Evolutionary conservation across 176 grass and related monocot species (phyloP).

Genomic region (Musa schizocarpa): DNA sequence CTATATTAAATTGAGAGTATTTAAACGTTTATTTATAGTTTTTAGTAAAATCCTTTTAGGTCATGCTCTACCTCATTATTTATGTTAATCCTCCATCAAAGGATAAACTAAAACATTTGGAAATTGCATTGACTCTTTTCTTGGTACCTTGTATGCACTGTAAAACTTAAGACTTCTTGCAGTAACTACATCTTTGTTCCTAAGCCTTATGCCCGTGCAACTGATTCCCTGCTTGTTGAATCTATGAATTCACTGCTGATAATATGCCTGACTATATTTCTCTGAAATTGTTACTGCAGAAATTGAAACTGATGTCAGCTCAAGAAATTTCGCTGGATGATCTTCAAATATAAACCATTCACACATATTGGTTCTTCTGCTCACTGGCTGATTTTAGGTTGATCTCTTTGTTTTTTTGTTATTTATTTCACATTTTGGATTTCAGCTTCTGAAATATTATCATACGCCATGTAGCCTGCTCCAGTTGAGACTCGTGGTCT

Average conservation of each 20-base stretch:
- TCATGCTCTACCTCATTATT: too few species aligned
- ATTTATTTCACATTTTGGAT: background rate
- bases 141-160: background rate
- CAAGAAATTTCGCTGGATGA: constrained; percentile 70
- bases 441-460: background rate
- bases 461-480: background rate
- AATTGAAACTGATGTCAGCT: constrained; percentile 60
- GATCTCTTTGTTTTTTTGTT: background rate
- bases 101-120: background rate
- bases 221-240: too few species aligned
- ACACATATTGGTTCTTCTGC: background rate
- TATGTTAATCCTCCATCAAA: too few species aligned
- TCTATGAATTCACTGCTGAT: background rate
- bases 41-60: too few species aligned
- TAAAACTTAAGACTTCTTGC: background rate
- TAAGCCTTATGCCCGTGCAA: too few species aligned
- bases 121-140: background rate
- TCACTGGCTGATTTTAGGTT: background rate
- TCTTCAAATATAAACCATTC: constrained; percentile 46
- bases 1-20: background rate
- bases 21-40: background rate
- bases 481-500: background rate
- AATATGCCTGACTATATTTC: background rate
- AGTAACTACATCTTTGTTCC: too few species aligned
- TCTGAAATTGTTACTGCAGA: constrained; percentile 40